These are phyloP conservation scores for Heterobasidion parviporum DNA, from an alignment of 1,284 basidiomycete genomes.

Conservation along the genomic window DNA sequence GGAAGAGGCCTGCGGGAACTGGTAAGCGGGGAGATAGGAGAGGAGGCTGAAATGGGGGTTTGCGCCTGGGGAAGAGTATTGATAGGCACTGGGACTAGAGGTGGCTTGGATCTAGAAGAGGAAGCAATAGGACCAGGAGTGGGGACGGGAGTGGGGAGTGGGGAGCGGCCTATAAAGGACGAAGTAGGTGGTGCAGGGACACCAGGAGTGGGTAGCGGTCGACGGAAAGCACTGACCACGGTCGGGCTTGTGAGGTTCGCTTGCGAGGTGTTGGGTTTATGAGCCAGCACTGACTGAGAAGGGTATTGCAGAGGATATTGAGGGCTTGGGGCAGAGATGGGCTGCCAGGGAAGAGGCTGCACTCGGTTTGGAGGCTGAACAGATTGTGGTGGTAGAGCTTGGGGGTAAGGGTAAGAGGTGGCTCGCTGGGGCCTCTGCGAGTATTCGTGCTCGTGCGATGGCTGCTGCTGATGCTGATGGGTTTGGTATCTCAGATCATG, in stretches of 20 bases:
- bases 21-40: conserved; percentile 10
- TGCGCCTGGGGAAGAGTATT: conserved; percentile 2
- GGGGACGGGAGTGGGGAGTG: conserved; percentile 11
- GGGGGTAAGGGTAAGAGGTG: neutral
- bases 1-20: conserved; percentile 9
- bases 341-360: neutral
- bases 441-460: neutral
- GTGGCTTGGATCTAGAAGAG: neutral
- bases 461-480: neutral
- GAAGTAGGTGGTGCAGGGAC: conserved; percentile 5
- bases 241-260: conserved; percentile 4
- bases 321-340: conserved; percentile 3
- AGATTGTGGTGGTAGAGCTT: neutral
- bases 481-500: neutral
- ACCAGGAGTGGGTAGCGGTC: conserved; percentile 13
- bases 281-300: neutral
- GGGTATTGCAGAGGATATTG: conserved; percentile 1
- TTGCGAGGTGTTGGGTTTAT: conserved; percentile 2
- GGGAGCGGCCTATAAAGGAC: conserved; percentile 5
- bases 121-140: conserved; percentile 7
- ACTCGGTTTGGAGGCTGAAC: neutral
- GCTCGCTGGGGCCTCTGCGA: neutral
- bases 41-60: neutral
- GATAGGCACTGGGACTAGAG: conserved; percentile 2
- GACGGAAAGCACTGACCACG: conserved; percentile 6